Base-by-base conservation (phyloP, 2,329 filamentous ascomycete species). In the Penicillium sp. region DNA sequence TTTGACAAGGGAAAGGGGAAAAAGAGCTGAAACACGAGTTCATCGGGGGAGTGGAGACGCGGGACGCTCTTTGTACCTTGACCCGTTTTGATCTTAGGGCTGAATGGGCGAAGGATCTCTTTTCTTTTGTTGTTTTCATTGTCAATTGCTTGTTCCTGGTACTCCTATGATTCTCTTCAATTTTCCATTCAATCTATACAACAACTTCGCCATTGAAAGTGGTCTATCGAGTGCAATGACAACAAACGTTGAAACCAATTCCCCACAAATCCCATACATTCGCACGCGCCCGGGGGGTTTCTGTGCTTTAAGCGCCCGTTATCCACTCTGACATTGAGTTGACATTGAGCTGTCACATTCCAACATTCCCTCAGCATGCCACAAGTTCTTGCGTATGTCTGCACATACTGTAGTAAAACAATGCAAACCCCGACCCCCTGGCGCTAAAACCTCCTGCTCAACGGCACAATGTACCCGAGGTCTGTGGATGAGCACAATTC, bases 11-110 rank as follows among this genome's bases (percentile, higher is more conserved):
- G 48, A 54, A 57, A 48, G 49, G 47, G 43, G 48, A 48, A 42
- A 24, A 32, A 45, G 24, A 55, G 59, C 44, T 56, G 60, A 63
- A 63, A 64, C 58, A 51, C 14, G 24, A 27, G 24, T 31, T 32
- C 14, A 44, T 8, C 9, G 24, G 24, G 43, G 24, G 44, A 18
- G 21, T 21, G 29, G 39, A 13, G 36, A 50, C 27, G 40, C 52
- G 52, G 47, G 52, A 54, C 6, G 13, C 14, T 13, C 24, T 27
- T 27, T 27, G 24, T 27, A 27, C 24, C 24, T 27, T 27, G 24
- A 27, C 8, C 24, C 24, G 8, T 27, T 36, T 34, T 42, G 6
- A 8, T n/a, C n/a, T 49, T 54, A 54, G 40, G 51, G 51, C 51
- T 54, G 51, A 54, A n/a, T 11, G 3, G 24, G 8, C 4, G 24